A percentile compares a stretch with the other conserved stretches of the same genome.
These are phyloP conservation scores for Backusella luteola DNA, from an alignment of 192 early-diverging fungal species.

Conservation along the genomic window DNA sequence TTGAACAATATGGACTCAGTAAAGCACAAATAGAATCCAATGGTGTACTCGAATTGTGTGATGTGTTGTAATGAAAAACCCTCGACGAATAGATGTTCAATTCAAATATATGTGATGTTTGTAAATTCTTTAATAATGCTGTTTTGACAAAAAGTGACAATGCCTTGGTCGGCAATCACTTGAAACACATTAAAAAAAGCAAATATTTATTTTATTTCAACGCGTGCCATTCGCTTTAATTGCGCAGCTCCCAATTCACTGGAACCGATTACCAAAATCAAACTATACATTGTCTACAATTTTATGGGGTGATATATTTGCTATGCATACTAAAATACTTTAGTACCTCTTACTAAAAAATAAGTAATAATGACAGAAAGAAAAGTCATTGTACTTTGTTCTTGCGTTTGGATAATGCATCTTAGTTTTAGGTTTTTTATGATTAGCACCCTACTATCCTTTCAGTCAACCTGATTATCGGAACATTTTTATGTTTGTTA, in stretches of 20 bases:
- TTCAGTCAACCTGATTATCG: not conserved
- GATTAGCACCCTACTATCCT: not conserved
- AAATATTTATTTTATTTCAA: not conserved
- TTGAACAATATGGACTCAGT: too few species aligned
- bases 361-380: not conserved
- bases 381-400: too few species aligned
- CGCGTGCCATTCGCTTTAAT: not conserved
- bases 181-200: not conserved
- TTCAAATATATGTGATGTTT: not conserved
- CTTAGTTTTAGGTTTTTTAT: not conserved
- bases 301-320: too few species aligned
- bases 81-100: not conserved
- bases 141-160: not conserved
- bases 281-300: too few species aligned
- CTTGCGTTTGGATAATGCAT: not conserved
- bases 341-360: not conserved
- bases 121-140: not conserved
- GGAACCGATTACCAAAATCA: too few species aligned
- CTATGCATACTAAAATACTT: too few species aligned
- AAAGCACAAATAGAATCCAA: not conserved
- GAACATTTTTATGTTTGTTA: not conserved
- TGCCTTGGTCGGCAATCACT: not conserved
- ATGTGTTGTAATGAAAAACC: not conserved
- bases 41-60: too few species aligned
- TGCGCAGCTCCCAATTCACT: too few species aligned